These are phyloP conservation scores for Secale cereale DNA, from an alignment of 176 grass and related monocot species.

Conservation along the genomic window DNA sequence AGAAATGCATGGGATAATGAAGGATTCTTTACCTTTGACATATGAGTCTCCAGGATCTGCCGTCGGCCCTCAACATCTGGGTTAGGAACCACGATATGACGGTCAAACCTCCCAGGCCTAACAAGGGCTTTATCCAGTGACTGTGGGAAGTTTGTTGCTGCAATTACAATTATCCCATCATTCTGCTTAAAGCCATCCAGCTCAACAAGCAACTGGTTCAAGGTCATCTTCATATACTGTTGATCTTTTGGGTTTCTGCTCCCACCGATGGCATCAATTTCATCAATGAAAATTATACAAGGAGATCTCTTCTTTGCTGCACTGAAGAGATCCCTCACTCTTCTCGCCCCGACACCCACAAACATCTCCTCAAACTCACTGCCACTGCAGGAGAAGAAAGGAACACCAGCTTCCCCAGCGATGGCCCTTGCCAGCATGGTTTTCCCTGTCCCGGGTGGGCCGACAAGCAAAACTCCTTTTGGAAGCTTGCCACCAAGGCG, in stretches of 20 bases:
- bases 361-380: conserved; percentile 99
- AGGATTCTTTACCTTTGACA: conserved; percentile 78
- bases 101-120: conserved; percentile 86
- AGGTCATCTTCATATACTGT: conserved; percentile 95
- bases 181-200: conserved; percentile 99
- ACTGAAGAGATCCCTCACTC: conserved; percentile 83
- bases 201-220: conserved; percentile 96
- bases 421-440: conserved; percentile 98
- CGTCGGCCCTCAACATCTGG: conserved; percentile 88
- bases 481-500: conserved; percentile 95
- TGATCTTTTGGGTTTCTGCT: conserved; percentile 96
- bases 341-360: conserved; percentile 85
- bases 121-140: conserved; percentile 95
- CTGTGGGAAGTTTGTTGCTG: conserved; percentile 90
- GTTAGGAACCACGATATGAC: conserved; percentile 91
- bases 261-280: conserved; percentile 95
- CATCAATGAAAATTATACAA: conserved; percentile 97
- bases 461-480: conserved; percentile 94
- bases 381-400: conserved; percentile 95
- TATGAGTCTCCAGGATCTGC: conserved; percentile 85
- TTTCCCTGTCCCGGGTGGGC: conserved; percentile 95
- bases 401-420: conserved; percentile 89
- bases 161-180: conserved; percentile 90
- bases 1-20: neutral
- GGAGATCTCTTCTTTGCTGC: conserved; percentile 93